A percentile compares a stretch with the other conserved stretches of the same genome.
phyloP scores from a whole-genome alignment of 1,284 basidiomycete species.

The Phellinidium pouzarii region DNA sequence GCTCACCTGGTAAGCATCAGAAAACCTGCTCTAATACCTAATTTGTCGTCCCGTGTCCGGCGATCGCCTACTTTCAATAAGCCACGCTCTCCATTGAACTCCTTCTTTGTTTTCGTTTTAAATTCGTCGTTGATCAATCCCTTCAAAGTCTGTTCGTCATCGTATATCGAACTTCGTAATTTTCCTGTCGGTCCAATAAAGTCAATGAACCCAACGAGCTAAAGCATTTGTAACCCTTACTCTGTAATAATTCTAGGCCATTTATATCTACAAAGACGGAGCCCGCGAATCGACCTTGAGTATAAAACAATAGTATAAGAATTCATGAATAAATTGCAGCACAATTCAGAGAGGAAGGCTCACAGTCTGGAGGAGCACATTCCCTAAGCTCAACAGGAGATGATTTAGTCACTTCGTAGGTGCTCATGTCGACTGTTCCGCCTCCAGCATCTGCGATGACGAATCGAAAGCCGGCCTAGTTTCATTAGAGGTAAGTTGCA shows the following conservation, averaged over 20 bases:
- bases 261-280: conserved; percentile 64
- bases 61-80: conserved; percentile 70
- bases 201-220: neutral
- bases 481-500: conserved; percentile 53
- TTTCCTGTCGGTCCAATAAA: neutral
- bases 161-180: conserved; percentile 35
- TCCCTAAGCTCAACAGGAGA: conserved; percentile 73
- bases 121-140: conserved; percentile 59
- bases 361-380: conserved; percentile 74
- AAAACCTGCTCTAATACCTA: conserved; percentile 62
- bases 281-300: conserved; percentile 63
- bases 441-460: conserved; percentile 73
- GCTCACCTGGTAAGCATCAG: conserved; percentile 42
- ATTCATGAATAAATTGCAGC: too few species aligned
- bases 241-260: neutral
- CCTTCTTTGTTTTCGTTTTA: conserved; percentile 71
- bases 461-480: conserved; percentile 57
- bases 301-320: conserved; percentile 1
- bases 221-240: neutral
- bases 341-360: conserved; percentile 22
- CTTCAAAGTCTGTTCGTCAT: conserved; percentile 57
- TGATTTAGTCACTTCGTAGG: conserved; percentile 62
- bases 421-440: conserved; percentile 72
- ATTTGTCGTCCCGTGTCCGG: conserved; percentile 58
- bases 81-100: conserved; percentile 59